Evolutionary conservation across 2,329 filamentous ascomycete genomes (phyloP).

Genomic region (Xylariaceae sp.): DNA sequence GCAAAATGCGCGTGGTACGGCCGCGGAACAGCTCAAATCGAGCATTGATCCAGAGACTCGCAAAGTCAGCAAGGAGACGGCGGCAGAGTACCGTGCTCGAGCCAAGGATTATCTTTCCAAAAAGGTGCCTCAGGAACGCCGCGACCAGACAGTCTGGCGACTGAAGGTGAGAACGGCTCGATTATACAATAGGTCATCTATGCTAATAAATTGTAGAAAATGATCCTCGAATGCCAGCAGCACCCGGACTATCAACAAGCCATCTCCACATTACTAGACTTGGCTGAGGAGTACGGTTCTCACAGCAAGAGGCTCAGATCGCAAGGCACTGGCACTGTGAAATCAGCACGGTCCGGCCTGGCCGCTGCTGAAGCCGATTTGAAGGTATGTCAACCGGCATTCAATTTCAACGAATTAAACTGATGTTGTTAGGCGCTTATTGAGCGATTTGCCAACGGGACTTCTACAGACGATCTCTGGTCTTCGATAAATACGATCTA

Average conservation of each 20-base stretch:
- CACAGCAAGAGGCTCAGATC: conserved; percentile 69
- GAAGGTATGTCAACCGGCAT: conserved; percentile 54
- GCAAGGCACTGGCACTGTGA: conserved; percentile 68
- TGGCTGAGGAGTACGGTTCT: conserved; percentile 82
- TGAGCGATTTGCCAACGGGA: conserved; percentile 94
- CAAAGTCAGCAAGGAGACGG: conserved; percentile 46
- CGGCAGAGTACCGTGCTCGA: conserved; percentile 42
- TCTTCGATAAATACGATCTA: conserved; percentile 85
- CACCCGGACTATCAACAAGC: conserved; percentile 92
- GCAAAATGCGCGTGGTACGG: conserved; percentile 29
- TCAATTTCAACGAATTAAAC: conserved; percentile 28
- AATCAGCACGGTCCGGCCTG: conserved; percentile 72
- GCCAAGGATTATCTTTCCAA: conserved; percentile 75
- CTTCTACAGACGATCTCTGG: conserved; percentile 84
- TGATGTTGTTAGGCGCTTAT: conserved; percentile 69
- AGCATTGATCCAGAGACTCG: conserved; percentile 66
- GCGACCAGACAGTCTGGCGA: conserved; percentile 88
- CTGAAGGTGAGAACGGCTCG: conserved; percentile 56
- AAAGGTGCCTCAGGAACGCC: conserved; percentile 91
- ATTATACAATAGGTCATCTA: conserved; percentile 67
- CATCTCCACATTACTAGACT: conserved; percentile 80
- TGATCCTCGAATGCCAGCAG: conserved; percentile 94
- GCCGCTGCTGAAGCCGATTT: conserved; percentile 76
- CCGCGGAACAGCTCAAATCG: conserved; percentile 60
- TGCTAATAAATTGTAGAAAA: conserved; percentile 65